Conservation (phyloP, 345 rosid species). For the Hevea brasiliensis region DNA sequence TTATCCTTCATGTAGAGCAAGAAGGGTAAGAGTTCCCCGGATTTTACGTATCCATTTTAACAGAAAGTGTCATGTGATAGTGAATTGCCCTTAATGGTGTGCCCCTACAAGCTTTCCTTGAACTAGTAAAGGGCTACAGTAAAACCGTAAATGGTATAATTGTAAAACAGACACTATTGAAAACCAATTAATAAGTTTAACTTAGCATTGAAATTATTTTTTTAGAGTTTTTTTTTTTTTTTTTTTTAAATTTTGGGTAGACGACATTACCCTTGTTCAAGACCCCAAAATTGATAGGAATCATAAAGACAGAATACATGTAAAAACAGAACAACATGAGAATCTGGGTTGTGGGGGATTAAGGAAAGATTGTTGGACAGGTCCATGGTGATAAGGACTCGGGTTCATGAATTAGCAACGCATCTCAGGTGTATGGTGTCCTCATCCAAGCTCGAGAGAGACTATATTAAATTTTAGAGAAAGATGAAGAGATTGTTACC, state of each 20-base stretch:
- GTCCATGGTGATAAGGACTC: slow-evolving; percentile 18
- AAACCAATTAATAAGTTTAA: too few species aligned
- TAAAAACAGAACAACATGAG: not conserved
- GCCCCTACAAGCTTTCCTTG: too few species aligned
- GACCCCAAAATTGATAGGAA: not conserved
- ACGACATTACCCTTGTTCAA: too few species aligned
- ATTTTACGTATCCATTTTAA: slow-evolving; percentile 30
- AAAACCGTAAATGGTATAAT: too few species aligned
- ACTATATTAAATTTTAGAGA: slow-evolving; percentile 3
- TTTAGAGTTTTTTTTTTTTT: too few species aligned
- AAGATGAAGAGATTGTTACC: slow-evolving; percentile 13
- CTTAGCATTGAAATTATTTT: too few species aligned
- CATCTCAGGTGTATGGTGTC: not conserved
- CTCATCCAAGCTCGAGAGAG: not conserved
- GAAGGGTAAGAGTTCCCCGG: slow-evolving; percentile 24
- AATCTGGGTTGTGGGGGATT: slow-evolving; percentile 12
- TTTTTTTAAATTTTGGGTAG: too few species aligned
- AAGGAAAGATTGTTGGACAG: not conserved
- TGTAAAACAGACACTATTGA: too few species aligned
- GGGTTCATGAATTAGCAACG: slow-evolving; percentile 9
- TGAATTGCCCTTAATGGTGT: slow-evolving; percentile 17
- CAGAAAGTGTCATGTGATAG: slow-evolving; percentile 24
- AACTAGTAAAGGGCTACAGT: too few species aligned
- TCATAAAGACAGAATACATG: slow-evolving; percentile 1
- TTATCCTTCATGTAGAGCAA: not conserved